These are phyloP conservation scores for Heritiera littoralis DNA, from an alignment of 345 rosid species.

Conservation along the genomic window DNA sequence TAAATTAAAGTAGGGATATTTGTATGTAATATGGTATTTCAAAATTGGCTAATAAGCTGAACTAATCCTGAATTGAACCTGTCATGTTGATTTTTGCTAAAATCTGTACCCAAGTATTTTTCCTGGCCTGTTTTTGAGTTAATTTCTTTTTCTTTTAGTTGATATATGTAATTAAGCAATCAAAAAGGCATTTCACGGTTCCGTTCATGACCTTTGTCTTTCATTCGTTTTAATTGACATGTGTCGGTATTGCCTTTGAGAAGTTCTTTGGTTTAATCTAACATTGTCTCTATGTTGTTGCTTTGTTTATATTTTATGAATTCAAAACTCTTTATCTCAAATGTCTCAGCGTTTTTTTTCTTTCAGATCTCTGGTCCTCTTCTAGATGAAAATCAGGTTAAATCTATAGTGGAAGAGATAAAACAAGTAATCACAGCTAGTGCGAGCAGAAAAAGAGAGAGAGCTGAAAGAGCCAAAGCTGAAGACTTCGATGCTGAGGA, in stretches of 20 bases:
- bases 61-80: background rate
- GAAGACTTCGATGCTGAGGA: conserved; percentile 99
- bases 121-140: background rate
- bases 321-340: conserved; percentile 8
- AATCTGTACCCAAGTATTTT: background rate
- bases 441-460: conserved; percentile 87
- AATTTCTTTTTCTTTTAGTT: background rate
- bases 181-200: background rate
- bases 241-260: background rate
- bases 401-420: conserved; percentile 86
- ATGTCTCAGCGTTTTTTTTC: conserved; percentile 20
- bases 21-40: background rate
- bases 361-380: conserved; percentile 80
- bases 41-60: background rate
- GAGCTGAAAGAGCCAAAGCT: conserved; percentile 92
- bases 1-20: background rate
- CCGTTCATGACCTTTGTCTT: background rate
- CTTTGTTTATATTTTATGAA: background rate
- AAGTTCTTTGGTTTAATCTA: conserved; percentile 2
- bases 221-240: background rate
- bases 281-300: background rate
- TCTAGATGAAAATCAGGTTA: conserved; percentile 83
- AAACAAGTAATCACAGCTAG: conserved; percentile 96
- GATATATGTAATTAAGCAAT: background rate
- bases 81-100: background rate